Base-by-base conservation (phyloP, 2,329 filamentous ascomycete species). In the Diaporthe destruens region DNA sequence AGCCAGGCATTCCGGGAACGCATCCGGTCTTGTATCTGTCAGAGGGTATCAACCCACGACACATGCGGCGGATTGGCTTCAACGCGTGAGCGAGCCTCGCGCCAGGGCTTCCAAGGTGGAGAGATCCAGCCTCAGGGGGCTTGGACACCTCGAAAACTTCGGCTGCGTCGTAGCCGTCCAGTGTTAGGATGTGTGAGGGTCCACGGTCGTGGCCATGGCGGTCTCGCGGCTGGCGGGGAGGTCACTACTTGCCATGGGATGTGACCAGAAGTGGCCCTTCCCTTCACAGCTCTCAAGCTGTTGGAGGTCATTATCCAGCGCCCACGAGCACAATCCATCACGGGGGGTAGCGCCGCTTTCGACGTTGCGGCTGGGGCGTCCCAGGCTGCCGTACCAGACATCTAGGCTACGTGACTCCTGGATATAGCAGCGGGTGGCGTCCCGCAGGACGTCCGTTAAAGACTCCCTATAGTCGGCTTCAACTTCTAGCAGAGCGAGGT, bases 211-310 rank as follows among this genome's bases (percentile, higher is more conserved):
- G 44, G 44, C 20, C 44, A 49, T 11, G 9, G 39, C 39, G 16
- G 44, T 49, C 20, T 49, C 9, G 44, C 44, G 20, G 18, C 20
- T 49, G 44, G 23, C 20, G 20, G 18, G 3, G 20, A 49, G 44
- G 8, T 20, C 44, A 8, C 20, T 20, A n/a, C 20, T n/a, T 6
- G 20, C 44, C 44, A 8, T 11, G 8, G 5, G 18, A 9, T 47
- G 2, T 3, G 0, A 6, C 7, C 3, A 9, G n/a, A 7, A 20
- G 7, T 8, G 20, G 44, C 8, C 8, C 3, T n/a, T 9, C 44
- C 44, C 44, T 47, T 20, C 6, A 8, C 9, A 8, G 5, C 20
- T 49, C 20, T 9, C 18, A 20, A 12, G 11, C 42, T 6, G 42
- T n/a, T 8, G 44, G 11, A 49, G 2, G 20, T n/a, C 20, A n/a